Base-by-base conservation (phyloP, 371 early-diverging fungal species). In the Chytridium lagenaria region DNA sequence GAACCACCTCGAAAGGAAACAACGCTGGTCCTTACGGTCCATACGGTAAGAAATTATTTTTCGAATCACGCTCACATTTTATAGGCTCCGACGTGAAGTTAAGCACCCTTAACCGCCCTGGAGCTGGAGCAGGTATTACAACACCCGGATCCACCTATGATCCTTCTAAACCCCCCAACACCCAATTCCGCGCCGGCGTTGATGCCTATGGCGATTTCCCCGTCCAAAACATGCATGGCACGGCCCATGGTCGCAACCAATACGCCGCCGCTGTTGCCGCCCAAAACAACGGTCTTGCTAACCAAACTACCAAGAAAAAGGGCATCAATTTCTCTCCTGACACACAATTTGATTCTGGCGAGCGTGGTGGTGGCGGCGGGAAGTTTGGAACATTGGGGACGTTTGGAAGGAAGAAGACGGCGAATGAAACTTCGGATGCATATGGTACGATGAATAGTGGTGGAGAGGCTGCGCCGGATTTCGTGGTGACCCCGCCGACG, bases 181-280 rank as follows among this genome's bases (percentile, higher is more conserved):
- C 37, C 22, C 38, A 66, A 7, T 44, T 66, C 30, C 66, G 66
- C 66, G 22, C 37, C 66, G 49, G 66, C 2, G 66, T 38, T 19
- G 66, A 66, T 28, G 66, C 66, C 28, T 66, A 66, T 30, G 66
- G 44, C 22, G 40, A 66, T 30, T 66, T 40, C 66, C 66, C 44
- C 3, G 15, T 44, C 22, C 66, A 61, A 34, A 61, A 61, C 37
- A 34, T 34, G 7, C 61, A 61, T 16, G 61, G 61, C 3, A 37
- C 61, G 34, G 30, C 36, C 34, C 55, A 52, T 23, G 55, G 55
- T n/a, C 12, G 55, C 12, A 61, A 34, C 19, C 61, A 61, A 7
- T 34, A 33, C 34, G 37, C 36, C 34, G 61, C 36, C 10, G 36
- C 61, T 3, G 36, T 61, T 28, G 30, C 55, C 26, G 55, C 55